A percentile compares a stretch with the other conserved stretches of the same genome.
Evolutionary conservation across 2,329 filamentous ascomycete species (phyloP).

Genomic region (Talaromyces sp.): DNA sequence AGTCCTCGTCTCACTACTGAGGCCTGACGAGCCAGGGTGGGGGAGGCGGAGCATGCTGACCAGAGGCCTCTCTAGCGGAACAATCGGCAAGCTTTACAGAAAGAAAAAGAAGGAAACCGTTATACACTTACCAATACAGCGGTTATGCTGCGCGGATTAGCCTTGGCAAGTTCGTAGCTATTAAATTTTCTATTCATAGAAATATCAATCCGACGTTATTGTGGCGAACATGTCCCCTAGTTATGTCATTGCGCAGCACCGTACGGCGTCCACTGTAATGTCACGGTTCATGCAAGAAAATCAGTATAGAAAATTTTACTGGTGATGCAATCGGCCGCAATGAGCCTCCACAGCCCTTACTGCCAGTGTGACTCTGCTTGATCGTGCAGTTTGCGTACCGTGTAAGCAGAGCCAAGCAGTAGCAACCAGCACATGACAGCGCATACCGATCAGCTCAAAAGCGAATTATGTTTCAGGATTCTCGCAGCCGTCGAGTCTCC

Average conservation of each 20-base stretch:
- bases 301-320: too few species aligned
- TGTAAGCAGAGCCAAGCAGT: background rate
- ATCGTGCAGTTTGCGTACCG: too few species aligned
- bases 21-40: background rate
- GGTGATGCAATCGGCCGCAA: background rate
- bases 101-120: too few species aligned
- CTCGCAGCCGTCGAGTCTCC: background rate
- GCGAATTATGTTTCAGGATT: background rate
- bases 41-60: background rate
- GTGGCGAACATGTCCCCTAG: background rate
- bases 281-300: too few species aligned
- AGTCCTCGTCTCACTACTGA: background rate
- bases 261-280: background rate
- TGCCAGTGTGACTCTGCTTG: background rate
- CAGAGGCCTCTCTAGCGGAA: background rate
- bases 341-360: background rate
- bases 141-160: background rate
- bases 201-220: background rate
- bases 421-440: background rate
- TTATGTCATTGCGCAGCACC: background rate
- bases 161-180: background rate
- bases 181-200: background rate
- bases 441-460: background rate
- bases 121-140: background rate
- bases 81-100: background rate